Percentiles rank a stretch among this genome's conserved stretches.
Evolutionary conservation across 2,329 filamentous ascomycete species (phyloP).

Genomic region (Eurotiales sp.): DNA sequence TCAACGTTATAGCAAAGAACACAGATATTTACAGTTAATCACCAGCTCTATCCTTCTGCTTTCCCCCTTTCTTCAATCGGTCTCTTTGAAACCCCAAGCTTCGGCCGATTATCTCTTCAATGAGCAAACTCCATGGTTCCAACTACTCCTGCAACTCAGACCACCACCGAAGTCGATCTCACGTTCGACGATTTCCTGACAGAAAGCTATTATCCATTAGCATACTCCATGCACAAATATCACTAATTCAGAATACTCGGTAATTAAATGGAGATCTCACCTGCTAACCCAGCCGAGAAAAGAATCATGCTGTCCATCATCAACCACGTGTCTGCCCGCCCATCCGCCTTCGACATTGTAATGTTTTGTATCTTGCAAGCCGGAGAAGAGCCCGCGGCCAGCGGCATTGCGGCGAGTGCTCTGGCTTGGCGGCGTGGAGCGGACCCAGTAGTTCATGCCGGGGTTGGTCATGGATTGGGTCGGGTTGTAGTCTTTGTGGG

Average conservation of each 20-base stretch:
- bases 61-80: background rate
- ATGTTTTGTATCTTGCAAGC: constrained; percentile 35
- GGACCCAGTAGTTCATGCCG: constrained; percentile 32
- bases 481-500: constrained; percentile 30
- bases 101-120: too few species aligned
- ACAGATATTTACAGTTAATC: too few species aligned
- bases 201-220: constrained; percentile 1
- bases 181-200: too few species aligned
- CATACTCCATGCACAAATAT: background rate
- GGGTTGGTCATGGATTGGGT: constrained; percentile 18
- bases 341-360: constrained; percentile 37
- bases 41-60: background rate
- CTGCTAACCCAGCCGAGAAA: constrained; percentile 6
- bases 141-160: too few species aligned
- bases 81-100: too few species aligned
- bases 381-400: constrained; percentile 36
- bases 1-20: background rate
- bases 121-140: too few species aligned
- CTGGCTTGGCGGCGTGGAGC: constrained; percentile 13
- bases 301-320: constrained; percentile 12
- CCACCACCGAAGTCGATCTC: background rate
- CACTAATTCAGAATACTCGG: too few species aligned
- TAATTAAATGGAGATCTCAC: background rate
- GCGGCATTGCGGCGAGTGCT: constrained; percentile 27
- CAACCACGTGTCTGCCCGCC: constrained; percentile 27